Evolutionary conservation across 805 yeast species (phyloP).

Genomic region (Metschnikowia gelsemii): DNA sequence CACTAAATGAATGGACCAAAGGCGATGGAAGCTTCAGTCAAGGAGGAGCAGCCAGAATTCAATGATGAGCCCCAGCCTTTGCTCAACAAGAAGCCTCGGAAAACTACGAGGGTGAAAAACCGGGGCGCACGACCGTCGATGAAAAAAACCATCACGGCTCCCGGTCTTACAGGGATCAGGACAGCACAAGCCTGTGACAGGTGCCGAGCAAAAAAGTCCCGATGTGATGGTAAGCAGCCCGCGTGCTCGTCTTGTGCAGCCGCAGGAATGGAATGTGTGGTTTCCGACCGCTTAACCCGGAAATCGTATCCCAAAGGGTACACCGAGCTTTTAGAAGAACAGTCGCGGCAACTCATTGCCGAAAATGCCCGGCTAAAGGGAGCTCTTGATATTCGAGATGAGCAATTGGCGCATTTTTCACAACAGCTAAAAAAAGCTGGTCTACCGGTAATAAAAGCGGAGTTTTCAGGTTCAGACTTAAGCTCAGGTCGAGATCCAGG

Average conservation of each 20-base stretch:
- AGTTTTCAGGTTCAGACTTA: background rate
- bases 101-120: background rate
- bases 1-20: no score
- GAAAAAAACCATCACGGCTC: slow-evolving; percentile 55
- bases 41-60: background rate
- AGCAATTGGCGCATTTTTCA: slow-evolving; percentile 46
- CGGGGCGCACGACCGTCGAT: background rate
- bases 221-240: slow-evolving; percentile 74
- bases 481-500: no score
- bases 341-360: slow-evolving; percentile 81
- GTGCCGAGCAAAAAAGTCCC: slow-evolving; percentile 76
- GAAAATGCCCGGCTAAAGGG: slow-evolving; percentile 72
- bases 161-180: slow-evolving; percentile 63
- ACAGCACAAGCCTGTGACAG: slow-evolving; percentile 92
- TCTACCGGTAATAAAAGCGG: background rate
- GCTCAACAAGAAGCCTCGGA: background rate
- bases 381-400: slow-evolving; percentile 61
- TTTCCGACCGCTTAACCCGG: slow-evolving; percentile 82
- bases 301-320: slow-evolving; percentile 90
- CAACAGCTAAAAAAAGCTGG: background rate
- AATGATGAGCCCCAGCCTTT: background rate
- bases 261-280: slow-evolving; percentile 84
- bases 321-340: slow-evolving; percentile 84
- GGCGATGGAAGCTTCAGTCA: background rate
- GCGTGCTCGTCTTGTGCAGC: slow-evolving; percentile 75